phyloP scores from a whole-genome alignment of 2,329 filamentous ascomycete genomes.

The Cladosporium oxysporum region DNA sequence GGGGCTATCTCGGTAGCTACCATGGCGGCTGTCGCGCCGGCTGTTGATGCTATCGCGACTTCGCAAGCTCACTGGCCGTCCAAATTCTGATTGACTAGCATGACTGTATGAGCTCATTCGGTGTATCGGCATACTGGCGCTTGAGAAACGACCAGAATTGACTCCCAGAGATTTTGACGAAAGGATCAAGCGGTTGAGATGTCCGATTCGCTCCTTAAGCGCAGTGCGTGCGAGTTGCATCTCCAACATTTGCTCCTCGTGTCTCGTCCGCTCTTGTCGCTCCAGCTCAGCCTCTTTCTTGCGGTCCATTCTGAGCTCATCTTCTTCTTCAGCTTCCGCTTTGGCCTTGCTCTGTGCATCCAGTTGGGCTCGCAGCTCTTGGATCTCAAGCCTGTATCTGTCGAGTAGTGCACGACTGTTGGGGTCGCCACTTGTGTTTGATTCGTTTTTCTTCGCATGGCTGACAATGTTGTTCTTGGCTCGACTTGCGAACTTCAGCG shows the following conservation, averaged over 20 bases:
- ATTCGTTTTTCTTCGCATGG: slow-evolving; percentile 92
- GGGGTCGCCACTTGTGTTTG: slow-evolving; percentile 76
- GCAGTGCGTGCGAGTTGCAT: slow-evolving; percentile 97
- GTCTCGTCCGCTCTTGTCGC: slow-evolving; percentile 68
- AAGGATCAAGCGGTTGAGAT: slow-evolving; percentile 90
- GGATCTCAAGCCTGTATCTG: slow-evolving; percentile 90
- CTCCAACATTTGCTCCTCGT: slow-evolving; percentile 96
- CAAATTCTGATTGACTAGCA: slow-evolving; percentile 31
- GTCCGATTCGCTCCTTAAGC: slow-evolving; percentile 94
- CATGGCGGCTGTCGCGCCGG: slow-evolving; percentile 33
- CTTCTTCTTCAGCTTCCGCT: slow-evolving; percentile 63
- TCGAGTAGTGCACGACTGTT: slow-evolving; percentile 86
- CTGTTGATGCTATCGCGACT: slow-evolving; percentile 31
- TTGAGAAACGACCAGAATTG: slow-evolving; percentile 70
- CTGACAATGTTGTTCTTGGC: slow-evolving; percentile 98
- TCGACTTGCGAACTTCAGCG: slow-evolving; percentile 91
- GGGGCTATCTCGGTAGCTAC: slow-evolving; percentile 13
- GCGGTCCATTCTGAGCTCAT: slow-evolving; percentile 71
- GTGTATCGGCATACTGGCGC: slow-evolving; percentile 42
- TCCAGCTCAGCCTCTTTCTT: slow-evolving; percentile 68
- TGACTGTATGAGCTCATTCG: slow-evolving; percentile 42
- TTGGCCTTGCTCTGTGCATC: slow-evolving; percentile 74
- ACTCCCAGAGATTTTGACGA: slow-evolving; percentile 96
- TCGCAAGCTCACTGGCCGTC: slow-evolving; percentile 35
- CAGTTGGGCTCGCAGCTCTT: slow-evolving; percentile 75